phyloP scores from a whole-genome alignment of 495 filamentous ascomycete species.

The Lichenothelia convexa region DNA sequence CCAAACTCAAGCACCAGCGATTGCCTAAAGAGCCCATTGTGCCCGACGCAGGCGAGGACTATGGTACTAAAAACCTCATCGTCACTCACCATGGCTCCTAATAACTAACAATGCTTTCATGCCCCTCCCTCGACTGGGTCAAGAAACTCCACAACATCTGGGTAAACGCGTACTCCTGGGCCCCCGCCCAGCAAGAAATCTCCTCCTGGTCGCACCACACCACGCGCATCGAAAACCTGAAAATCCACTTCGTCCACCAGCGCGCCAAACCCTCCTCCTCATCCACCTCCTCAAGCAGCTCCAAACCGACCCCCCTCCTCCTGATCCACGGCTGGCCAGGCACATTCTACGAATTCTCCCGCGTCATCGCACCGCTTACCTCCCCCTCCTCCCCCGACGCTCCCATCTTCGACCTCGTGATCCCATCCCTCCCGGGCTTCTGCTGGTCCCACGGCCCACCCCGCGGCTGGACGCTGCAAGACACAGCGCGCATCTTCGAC shows the following conservation, averaged over 20 bases:
- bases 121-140: conserved; percentile 2
- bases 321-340: conserved; percentile 25
- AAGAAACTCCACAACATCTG: conserved; percentile 3
- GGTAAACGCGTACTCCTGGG: conserved; percentile 4
- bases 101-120: not conserved
- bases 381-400: conserved; percentile 10
- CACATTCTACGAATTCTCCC: conserved; percentile 19
- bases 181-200: conserved; percentile 2
- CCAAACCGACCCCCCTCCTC: conserved; percentile 17
- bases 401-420: conserved; percentile 23
- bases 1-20: conserved; percentile 8
- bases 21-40: conserved; percentile 7
- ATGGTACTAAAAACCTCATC: conserved; percentile 1
- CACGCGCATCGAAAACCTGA: conserved; percentile 5
- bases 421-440: conserved; percentile 21
- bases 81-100: not conserved
- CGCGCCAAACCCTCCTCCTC: too few relatives aligned
- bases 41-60: conserved; percentile 5
- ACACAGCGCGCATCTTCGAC: conserved; percentile 9
- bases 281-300: not conserved
- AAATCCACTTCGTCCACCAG: conserved; percentile 5
- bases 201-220: conserved; percentile 4
- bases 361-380: conserved; percentile 14
- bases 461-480: conserved; percentile 8
- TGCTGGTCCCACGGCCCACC: conserved; percentile 8